Evolutionary conservation across 352 stramenopile species (phyloP).

Genomic region (Globisporangium irregulare): DNA sequence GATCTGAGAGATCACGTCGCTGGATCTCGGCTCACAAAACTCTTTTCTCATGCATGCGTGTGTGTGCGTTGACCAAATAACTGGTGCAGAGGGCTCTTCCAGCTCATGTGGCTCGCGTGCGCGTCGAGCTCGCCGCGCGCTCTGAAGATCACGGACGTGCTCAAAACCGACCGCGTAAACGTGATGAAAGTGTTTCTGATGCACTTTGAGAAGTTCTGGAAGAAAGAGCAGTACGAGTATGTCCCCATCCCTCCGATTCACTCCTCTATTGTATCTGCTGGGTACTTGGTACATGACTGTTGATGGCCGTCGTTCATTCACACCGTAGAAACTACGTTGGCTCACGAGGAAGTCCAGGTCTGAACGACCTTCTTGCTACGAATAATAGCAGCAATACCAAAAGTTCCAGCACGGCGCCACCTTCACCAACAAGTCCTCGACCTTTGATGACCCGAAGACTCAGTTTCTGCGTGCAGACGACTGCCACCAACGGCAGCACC

Average conservation of each 20-base stretch:
- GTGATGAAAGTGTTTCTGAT: conserved; percentile 59
- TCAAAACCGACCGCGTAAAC: conserved; percentile 68
- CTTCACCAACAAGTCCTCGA: conserved; percentile 17
- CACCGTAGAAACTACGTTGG: conserved; percentile 53
- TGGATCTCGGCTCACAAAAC: background rate
- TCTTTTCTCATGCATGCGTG: background rate
- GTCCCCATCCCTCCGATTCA: conserved; percentile 9
- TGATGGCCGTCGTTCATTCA: background rate
- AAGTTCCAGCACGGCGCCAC: background rate
- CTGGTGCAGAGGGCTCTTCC: conserved; percentile 51
- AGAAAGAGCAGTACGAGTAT: conserved; percentile 66
- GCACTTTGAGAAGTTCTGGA: conserved; percentile 84
- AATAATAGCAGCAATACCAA: background rate
- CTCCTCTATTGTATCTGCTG: background rate
- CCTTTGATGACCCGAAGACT: conserved; percentile 28
- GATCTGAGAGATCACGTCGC: background rate
- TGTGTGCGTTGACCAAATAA: background rate
- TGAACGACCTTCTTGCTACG: background rate
- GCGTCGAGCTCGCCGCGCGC: conserved; percentile 44
- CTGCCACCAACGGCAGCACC: conserved; percentile 6
- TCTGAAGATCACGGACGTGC: conserved; percentile 65
- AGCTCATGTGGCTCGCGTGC: conserved; percentile 80
- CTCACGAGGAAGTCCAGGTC: conserved; percentile 19
- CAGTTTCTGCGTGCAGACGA: conserved; percentile 43
- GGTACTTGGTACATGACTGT: background rate